Conservation (phyloP, 2,329 filamentous ascomycete genomes). For the Podosphaera xanthii region DNA sequence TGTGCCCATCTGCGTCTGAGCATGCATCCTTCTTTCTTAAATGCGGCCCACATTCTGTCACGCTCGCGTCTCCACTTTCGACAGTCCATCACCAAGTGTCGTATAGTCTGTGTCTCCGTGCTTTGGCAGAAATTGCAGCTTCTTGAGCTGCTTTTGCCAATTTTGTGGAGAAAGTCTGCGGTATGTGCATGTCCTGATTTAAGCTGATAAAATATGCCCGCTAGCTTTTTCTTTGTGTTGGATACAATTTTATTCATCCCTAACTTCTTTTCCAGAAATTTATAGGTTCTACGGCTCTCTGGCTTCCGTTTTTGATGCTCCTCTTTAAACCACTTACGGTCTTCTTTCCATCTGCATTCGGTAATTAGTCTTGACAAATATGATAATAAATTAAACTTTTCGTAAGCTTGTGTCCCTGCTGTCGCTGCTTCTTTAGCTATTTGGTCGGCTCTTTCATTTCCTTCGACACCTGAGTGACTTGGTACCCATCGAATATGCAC, state of each 20-base stretch:
- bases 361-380: too few species aligned
- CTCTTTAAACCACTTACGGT: too few species aligned
- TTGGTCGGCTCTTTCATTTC: neutral
- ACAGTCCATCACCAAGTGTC: neutral
- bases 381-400: too few species aligned
- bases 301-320: too few species aligned
- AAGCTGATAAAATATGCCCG: neutral
- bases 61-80: neutral
- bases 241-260: too few species aligned
- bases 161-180: neutral
- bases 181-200: neutral
- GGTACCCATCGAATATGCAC: neutral
- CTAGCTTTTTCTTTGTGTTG: neutral
- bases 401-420: too few species aligned
- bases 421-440: too few species aligned
- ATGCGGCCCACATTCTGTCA: neutral
- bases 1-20: neutral
- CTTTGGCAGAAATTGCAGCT: neutral
- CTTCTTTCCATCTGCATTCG: too few species aligned
- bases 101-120: neutral
- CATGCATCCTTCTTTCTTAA: neutral
- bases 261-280: too few species aligned
- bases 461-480: neutral
- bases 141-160: neutral
- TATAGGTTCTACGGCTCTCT: neutral